These are phyloP conservation scores for Cubamyces lactineus DNA, from an alignment of 768 basidiomycete species.

Conservation along the genomic window DNA sequence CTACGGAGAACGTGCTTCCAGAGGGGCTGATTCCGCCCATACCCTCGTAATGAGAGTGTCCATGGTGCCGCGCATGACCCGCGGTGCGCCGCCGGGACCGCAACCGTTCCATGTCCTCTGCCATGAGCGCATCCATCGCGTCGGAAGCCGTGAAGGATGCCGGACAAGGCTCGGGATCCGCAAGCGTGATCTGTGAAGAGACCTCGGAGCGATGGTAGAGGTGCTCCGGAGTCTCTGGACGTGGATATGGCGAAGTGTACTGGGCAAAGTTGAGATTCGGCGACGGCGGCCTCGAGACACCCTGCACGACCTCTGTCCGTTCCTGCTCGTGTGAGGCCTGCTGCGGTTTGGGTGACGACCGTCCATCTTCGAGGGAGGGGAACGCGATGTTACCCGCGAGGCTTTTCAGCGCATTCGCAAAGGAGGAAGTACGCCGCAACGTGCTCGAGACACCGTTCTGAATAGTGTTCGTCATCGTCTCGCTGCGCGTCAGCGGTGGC, in stretches of 20 bases:
- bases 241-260: conserved; percentile 77
- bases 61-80: conserved; percentile 41
- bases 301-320: conserved; percentile 36
- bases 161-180: conserved; percentile 33
- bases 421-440: conserved; percentile 76
- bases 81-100: conserved; percentile 61
- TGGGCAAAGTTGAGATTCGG: conserved; percentile 78
- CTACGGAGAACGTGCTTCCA: conserved; percentile 77
- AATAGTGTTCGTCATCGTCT: conserved; percentile 61
- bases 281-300: conserved; percentile 71
- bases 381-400: conserved; percentile 74
- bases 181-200: conserved; percentile 34
- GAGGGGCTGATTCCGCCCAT: conserved; percentile 66
- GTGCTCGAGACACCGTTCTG: conserved; percentile 68
- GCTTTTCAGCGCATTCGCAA: conserved; percentile 74
- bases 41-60: conserved; percentile 42
- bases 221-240: conserved; percentile 40
- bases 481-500: conserved; percentile 56
- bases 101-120: conserved; percentile 93
- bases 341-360: conserved; percentile 39
- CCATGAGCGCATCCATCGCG: conserved; percentile 87
- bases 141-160: conserved; percentile 67
- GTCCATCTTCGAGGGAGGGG: conserved; percentile 61
- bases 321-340: conserved; percentile 27
- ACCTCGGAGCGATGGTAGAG: conserved; percentile 24